Evolutionary conservation across 352 stramenopile genomes (phyloP), one percentile per base, ranked within the genome.

Genomic region (Pythium utonaiense): DNA sequence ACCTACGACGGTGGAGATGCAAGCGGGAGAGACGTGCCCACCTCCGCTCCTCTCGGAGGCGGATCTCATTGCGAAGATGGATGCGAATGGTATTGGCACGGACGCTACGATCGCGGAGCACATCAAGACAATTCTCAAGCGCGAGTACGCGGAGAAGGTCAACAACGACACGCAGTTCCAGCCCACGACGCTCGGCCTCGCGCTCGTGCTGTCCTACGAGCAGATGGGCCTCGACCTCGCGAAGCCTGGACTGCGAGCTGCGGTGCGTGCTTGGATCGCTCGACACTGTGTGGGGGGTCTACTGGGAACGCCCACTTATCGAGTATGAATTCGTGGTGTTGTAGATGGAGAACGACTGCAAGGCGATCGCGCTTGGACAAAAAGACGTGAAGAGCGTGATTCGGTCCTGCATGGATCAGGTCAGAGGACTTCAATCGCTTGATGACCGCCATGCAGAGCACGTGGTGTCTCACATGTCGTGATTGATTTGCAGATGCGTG

Each of bases 101-200:
- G 94, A 98, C 57, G 94, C 94, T 10, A 98, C 95, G 12, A 98
- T 98, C 64, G 96, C 96, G 1, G 88, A 98, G 71, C 97, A 99
- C 62, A 99, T 99, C 67, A 96, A 98, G 57, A 99, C 96, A 5
- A 99, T 99, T 73, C 86, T 98, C 42, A 96, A 98, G 62, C 83
- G 98, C 38, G 87, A 98, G 49, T 99, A 99, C 73, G 96, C 91
- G 5, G 77, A 89, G 60, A 99, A 99, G 57, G 83, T 96, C 30
- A 97, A 98, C 64, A 89, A 77, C 51, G 78, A 96, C 48, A 94
- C 93, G 57, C 78, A 96, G 57, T 99, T 99, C 67, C 77, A 91
- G 53, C 96, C 97, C 1, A 99, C 96, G 25, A 84, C 80, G 10
- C 73, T 96, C 14, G 89, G 89, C 0, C 57, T 97, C 17, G 90